Conservation (phyloP, 345 rosid genomes). For the Ceriops zippeliana region DNA sequence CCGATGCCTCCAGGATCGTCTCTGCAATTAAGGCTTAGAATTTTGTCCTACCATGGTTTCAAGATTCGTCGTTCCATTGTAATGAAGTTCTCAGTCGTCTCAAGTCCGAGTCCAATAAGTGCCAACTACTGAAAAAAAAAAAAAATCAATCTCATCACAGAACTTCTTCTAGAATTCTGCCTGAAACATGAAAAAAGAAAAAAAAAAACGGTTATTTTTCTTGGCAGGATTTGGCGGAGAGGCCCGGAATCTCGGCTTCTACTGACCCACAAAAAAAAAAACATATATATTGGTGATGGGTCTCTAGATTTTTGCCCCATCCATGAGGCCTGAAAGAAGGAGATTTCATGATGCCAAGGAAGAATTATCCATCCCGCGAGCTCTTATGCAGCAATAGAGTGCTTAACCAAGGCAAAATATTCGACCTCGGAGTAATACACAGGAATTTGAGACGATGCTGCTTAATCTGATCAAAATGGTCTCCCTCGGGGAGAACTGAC, state of each 20-base stretch:
- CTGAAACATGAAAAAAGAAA: too few relatives aligned
- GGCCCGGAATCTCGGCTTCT: too few relatives aligned
- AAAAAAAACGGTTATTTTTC: too few relatives aligned
- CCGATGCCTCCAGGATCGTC: conserved; percentile 18
- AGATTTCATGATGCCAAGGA: conserved; percentile 19
- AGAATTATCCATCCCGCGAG: conserved; percentile 17
- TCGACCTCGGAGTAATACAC: conserved; percentile 18
- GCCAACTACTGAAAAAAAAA: too few relatives aligned
- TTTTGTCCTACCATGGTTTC: conserved; percentile 24
- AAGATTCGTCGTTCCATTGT: not conserved
- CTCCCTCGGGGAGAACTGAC: not conserved
- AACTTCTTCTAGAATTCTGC: too few relatives aligned
- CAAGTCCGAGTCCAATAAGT: too few relatives aligned
- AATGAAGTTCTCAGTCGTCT: too few relatives aligned
- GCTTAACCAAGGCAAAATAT: conserved; percentile 16
- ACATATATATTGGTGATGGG: not conserved
- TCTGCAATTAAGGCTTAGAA: conserved; percentile 22
- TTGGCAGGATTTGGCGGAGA: too few relatives aligned
- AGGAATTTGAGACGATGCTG: conserved; percentile 13
- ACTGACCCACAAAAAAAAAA: conserved; percentile 7
- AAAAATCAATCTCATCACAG: too few relatives aligned
- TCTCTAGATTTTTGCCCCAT: too few relatives aligned
- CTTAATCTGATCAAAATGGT: not conserved
- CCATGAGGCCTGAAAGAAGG: too few relatives aligned
- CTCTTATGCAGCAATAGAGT: not conserved